Percentiles rank a stretch among this genome's conserved stretches.
These are phyloP conservation scores for Kwoniella heveanensis DNA, from an alignment of 768 basidiomycete species.

Conservation along the genomic window DNA sequence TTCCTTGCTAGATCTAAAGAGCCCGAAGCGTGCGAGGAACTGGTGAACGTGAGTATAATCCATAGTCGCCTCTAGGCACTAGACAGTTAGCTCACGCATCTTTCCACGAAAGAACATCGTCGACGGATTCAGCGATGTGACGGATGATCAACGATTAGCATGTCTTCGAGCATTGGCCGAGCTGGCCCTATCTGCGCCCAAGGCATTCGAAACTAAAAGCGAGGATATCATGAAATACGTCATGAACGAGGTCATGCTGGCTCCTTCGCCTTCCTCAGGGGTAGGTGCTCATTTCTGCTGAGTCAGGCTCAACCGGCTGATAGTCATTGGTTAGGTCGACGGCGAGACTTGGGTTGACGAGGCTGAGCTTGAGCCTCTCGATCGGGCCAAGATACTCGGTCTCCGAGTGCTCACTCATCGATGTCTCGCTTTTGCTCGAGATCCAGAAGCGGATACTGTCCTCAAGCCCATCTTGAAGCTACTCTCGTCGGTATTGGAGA, in stretches of 20 bases:
- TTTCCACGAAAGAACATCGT: constrained; percentile 8
- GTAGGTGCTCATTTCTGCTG: constrained; percentile 27
- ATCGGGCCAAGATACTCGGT: constrained; percentile 71
- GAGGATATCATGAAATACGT: constrained; percentile 73
- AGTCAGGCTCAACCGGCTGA: constrained; percentile 2
- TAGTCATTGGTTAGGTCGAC: too few species aligned
- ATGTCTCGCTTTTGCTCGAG: constrained; percentile 67
- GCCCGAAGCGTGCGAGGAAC: constrained; percentile 60
- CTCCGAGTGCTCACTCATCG: constrained; percentile 83
- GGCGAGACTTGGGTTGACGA: constrained; percentile 75
- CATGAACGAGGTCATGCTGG: constrained; percentile 42
- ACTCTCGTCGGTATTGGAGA: constrained; percentile 69
- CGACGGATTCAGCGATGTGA: constrained; percentile 9
- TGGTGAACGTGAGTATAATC: constrained; percentile 65
- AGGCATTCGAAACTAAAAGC: constrained; percentile 76
- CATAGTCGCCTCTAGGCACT: background rate
- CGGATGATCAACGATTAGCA: constrained; percentile 8
- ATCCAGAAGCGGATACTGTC: constrained; percentile 62
- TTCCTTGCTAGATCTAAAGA: constrained; percentile 66
- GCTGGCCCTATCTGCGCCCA: constrained; percentile 68
- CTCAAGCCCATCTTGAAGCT: constrained; percentile 76
- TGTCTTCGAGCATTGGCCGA: constrained; percentile 72
- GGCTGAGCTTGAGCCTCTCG: constrained; percentile 62
- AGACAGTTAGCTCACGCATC: background rate
- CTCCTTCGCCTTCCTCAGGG: constrained; percentile 30